Conservation (phyloP, 805 yeast species). For the Saturnispora silvae region DNA sequence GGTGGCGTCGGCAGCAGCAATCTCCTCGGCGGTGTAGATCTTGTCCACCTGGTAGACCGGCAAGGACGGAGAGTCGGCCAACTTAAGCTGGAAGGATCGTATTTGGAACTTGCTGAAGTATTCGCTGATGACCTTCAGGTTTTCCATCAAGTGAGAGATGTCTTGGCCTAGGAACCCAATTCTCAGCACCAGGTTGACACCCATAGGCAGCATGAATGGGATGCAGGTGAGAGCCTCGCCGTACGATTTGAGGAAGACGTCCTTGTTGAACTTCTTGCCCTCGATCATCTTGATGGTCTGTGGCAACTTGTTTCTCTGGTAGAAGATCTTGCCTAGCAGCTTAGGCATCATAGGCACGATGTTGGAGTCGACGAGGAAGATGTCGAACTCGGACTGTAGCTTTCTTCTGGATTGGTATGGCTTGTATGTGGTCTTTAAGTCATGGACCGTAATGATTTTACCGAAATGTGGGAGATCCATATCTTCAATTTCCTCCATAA, state of each 20-base stretch:
- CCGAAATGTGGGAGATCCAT: conserved; percentile 35
- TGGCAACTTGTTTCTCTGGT: conserved; percentile 52
- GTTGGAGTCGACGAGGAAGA: conserved; percentile 79
- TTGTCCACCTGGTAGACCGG: conserved; percentile 69
- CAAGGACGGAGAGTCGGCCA: conserved; percentile 65
- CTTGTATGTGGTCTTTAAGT: conserved; percentile 76
- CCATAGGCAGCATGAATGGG: conserved; percentile 59
- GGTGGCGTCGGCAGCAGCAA: conserved; percentile 26
- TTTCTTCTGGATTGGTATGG: conserved; percentile 82
- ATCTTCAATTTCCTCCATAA: conserved; percentile 36
- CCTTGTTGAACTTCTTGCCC: conserved; percentile 25
- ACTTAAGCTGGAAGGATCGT: conserved; percentile 55
- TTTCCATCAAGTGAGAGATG: conserved; percentile 44
- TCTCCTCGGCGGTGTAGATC: conserved; percentile 37
- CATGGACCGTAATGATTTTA: conserved; percentile 57
- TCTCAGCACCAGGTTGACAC: conserved; percentile 53
- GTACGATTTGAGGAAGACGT: conserved; percentile 48
- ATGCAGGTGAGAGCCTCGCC: conserved; percentile 48
- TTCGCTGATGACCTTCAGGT: conserved; percentile 44
- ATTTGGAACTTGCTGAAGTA: conserved; percentile 34
- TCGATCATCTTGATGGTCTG: conserved; percentile 41
- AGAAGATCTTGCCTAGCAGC: conserved; percentile 72
- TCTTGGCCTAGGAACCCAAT: conserved; percentile 48
- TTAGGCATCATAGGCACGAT: conserved; percentile 73
- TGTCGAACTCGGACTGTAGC: conserved; percentile 54